Percentiles rank a stretch among this genome's conserved stretches.
These are phyloP conservation scores for Talaromyces thailandensis DNA, from an alignment of 495 filamentous ascomycete species.

Conservation along the genomic window DNA sequence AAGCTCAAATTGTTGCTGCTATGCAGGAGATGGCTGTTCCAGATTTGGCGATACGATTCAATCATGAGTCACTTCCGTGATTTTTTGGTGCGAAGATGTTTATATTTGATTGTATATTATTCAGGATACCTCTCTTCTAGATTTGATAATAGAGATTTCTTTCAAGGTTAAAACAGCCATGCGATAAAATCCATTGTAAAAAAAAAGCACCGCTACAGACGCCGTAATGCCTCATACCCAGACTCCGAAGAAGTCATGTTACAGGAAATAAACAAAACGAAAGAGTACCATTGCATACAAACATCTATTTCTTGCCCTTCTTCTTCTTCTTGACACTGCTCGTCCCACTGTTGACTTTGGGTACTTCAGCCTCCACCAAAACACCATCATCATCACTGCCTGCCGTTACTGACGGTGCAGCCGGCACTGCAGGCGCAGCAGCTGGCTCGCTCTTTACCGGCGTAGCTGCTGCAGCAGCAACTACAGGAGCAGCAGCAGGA, in stretches of 20 bases:
- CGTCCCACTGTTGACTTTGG: conserved; percentile 30
- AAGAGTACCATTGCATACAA: conserved; percentile 11
- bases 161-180: background rate
- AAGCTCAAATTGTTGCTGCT: conserved; percentile 33
- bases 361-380: conserved; percentile 65
- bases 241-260: background rate
- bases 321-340: conserved; percentile 58
- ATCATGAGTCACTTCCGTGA: background rate
- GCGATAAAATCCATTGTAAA: background rate
- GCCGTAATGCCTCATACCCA: background rate
- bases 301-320: conserved; percentile 64
- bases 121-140: background rate
- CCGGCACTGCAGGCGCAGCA: conserved; percentile 8
- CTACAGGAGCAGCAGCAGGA: conserved; percentile 10
- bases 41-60: conserved; percentile 17
- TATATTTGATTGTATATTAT: conserved; percentile 3
- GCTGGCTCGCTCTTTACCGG: background rate
- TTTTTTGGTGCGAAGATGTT: background rate
- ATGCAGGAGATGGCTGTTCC: conserved; percentile 48
- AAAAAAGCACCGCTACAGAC: background rate
- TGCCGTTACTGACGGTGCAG: conserved; percentile 18
- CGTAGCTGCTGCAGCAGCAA: conserved; percentile 4
- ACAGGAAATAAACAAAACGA: background rate
- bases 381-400: conserved; percentile 78
- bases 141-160: background rate